These are phyloP conservation scores for Adansonia digitata DNA, from an alignment of 345 rosid genomes.

Conservation along the genomic window DNA sequence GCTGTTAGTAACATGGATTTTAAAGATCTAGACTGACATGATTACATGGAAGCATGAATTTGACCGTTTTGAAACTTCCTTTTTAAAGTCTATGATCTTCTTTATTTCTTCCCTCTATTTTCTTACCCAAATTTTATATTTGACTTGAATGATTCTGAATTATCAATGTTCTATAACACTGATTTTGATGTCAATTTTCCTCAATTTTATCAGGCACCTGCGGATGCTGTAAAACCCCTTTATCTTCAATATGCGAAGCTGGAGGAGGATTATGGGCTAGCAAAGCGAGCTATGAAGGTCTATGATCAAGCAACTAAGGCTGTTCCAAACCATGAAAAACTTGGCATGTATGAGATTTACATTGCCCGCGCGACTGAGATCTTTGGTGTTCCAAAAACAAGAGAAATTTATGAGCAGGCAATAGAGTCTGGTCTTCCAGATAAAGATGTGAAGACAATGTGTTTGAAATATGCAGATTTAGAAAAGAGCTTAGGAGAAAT, in stretches of 20 bases:
- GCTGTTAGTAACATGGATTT: not conserved
- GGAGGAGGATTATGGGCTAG: constrained; percentile 92
- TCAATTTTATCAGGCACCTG: constrained; percentile 58
- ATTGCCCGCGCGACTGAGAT: constrained; percentile 92
- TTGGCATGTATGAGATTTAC: constrained; percentile 89
- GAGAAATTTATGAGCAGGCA: constrained; percentile 94
- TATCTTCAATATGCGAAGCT: constrained; percentile 95
- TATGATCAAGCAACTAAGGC: constrained; percentile 91
- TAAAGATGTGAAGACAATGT: constrained; percentile 91
- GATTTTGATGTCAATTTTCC: not conserved
- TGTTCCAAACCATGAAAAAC: constrained; percentile 76
- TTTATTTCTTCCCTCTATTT: not conserved
- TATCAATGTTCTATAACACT: not conserved
- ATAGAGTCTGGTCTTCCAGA: constrained; percentile 94
- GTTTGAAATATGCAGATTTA: constrained; percentile 80
- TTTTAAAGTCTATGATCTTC: not conserved
- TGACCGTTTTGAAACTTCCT: not conserved
- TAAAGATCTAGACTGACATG: not conserved
- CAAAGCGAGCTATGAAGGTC: constrained; percentile 95
- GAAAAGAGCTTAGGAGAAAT: constrained; percentile 95
- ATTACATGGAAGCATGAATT: not conserved
- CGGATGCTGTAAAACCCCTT: constrained; percentile 79
- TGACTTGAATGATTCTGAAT: not conserved
- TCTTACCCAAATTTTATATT: not conserved
- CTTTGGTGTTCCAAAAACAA: constrained; percentile 90